These are phyloP conservation scores for Fusarium sp. DNA, from an alignment of 2,329 filamentous ascomycete genomes.

Conservation along the genomic window DNA sequence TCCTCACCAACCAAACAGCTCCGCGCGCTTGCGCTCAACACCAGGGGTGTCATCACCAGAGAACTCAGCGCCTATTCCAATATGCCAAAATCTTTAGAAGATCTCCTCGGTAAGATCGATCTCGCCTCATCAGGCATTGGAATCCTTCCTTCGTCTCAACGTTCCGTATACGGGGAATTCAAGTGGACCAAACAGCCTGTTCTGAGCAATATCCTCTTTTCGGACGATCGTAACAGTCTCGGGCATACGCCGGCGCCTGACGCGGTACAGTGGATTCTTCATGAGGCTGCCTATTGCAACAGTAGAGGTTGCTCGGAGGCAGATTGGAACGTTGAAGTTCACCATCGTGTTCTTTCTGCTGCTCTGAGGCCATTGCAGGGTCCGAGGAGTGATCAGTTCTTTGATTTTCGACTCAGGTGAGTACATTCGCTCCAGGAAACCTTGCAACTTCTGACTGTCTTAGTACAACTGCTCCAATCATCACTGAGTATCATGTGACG, in stretches of 20 bases:
- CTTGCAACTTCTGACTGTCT: neutral
- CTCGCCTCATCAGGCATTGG: neutral
- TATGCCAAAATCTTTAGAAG: neutral
- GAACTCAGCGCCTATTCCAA: neutral
- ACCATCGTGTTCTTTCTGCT: neutral
- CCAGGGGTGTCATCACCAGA: neutral
- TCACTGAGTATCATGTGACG: neutral
- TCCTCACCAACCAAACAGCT: neutral
- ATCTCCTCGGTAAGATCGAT: neutral
- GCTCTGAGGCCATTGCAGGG: neutral
- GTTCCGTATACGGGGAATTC: conserved; percentile 1
- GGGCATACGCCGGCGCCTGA: neutral
- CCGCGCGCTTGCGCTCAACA: neutral
- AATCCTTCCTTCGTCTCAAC: neutral
- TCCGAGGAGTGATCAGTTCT: neutral
- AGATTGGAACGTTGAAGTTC: neutral
- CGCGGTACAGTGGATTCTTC: neutral
- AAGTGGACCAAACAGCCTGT: conserved; percentile 3
- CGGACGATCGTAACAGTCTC: neutral
- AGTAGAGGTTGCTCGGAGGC: neutral
- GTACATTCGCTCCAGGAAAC: rapidly evolving
- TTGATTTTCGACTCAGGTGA: neutral
- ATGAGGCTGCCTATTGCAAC: neutral
- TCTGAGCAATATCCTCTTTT: conserved; percentile 1
- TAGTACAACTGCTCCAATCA: neutral